These are phyloP conservation scores for Microcyclospora tardicrescens DNA, from an alignment of 2,329 filamentous ascomycete genomes.

Conservation along the genomic window DNA sequence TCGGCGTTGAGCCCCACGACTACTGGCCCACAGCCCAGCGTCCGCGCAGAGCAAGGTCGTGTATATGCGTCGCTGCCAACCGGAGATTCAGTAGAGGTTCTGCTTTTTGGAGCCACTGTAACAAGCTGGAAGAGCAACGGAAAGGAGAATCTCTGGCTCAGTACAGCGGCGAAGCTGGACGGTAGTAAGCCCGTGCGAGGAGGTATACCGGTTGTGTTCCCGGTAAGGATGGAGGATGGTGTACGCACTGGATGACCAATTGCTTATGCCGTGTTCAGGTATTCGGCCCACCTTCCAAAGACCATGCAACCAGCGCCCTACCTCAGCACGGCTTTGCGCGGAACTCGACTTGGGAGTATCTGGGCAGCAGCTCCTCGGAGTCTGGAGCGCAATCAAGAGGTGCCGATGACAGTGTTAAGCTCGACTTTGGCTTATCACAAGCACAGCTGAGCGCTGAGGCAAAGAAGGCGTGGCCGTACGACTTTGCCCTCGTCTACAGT, in stretches of 20 bases:
- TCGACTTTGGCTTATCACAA: slow-evolving; percentile 84
- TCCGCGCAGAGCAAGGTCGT: slow-evolving; percentile 57
- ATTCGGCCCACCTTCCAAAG: slow-evolving; percentile 67
- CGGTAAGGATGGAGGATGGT: slow-evolving; percentile 43
- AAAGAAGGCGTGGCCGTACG: slow-evolving; percentile 65
- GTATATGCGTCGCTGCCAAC: slow-evolving; percentile 72
- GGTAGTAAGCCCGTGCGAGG: slow-evolving; percentile 82
- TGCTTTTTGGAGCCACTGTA: slow-evolving; percentile 87
- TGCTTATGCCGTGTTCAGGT: background rate
- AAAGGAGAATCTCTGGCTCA: slow-evolving; percentile 27
- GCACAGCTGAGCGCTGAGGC: slow-evolving; percentile 55
- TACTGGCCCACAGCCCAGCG: slow-evolving; percentile 54
- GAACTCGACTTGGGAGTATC: slow-evolving; percentile 80
- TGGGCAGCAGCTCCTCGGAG: slow-evolving; percentile 73
- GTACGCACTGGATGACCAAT: background rate
- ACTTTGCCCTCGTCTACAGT: slow-evolving; percentile 85
- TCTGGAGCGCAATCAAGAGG: slow-evolving; percentile 27
- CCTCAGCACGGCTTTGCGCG: slow-evolving; percentile 94
- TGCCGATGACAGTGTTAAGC: slow-evolving; percentile 62
- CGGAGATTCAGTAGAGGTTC: slow-evolving; percentile 72
- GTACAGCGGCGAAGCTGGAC: slow-evolving; percentile 53
- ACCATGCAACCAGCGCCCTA: slow-evolving; percentile 64
- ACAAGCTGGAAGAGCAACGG: slow-evolving; percentile 79
- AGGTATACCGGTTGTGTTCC: slow-evolving; percentile 85
- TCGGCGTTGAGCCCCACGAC: slow-evolving; percentile 59